Base-by-base conservation (phyloP, 2,329 filamentous ascomycete species). In the Tolypocladium tundrense region DNA sequence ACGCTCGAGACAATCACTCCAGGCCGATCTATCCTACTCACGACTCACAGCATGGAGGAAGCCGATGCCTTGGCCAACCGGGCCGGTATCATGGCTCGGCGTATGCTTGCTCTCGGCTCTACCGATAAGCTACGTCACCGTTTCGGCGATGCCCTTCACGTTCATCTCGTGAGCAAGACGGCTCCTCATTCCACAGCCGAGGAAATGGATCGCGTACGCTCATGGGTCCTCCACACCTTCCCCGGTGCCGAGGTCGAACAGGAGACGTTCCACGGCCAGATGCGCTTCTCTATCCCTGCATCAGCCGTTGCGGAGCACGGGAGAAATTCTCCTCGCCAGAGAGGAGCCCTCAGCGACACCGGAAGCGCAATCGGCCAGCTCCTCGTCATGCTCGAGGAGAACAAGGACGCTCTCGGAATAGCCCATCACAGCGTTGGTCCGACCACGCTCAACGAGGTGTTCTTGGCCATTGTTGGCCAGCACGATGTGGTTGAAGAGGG, bases 31-130 rank as follows among this genome's bases (percentile, higher is more conserved):
- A 83, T 97, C 16, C 78, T 97, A 1, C 80, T 97, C 21, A 97
- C 93, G 0, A 97, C 93, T 0, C 93, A 97, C 71, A 90, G 85
- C 53, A 96, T 97, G 91, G 92, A 97, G 70, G 93, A 97, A 73
- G 93, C 92, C 0, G 91, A 96, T 67, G 91, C 91, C 1, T 79
- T 97, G 2, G 92, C 92, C 0, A 85, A 85, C 37, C 82, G 91
- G 1, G 91, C 88, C 0, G 93, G 91, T 14, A 96, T 97, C 63
- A 85, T 97, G 74, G 90, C 91, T 9, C 82, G 84, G 64, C 82
- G 86, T 37, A 95, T 97, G 91, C 79, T 97, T 27, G 92, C 91
- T 0, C 78, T 94, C 10, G 92, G 92, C 3, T 88, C 86, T 0
- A 87, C 86, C 0, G 85, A 91, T 39, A 76, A 85, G 58, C 77